phyloP scores from a whole-genome alignment of 768 basidiomycete species.

The Amylocystis lapponica region DNA sequence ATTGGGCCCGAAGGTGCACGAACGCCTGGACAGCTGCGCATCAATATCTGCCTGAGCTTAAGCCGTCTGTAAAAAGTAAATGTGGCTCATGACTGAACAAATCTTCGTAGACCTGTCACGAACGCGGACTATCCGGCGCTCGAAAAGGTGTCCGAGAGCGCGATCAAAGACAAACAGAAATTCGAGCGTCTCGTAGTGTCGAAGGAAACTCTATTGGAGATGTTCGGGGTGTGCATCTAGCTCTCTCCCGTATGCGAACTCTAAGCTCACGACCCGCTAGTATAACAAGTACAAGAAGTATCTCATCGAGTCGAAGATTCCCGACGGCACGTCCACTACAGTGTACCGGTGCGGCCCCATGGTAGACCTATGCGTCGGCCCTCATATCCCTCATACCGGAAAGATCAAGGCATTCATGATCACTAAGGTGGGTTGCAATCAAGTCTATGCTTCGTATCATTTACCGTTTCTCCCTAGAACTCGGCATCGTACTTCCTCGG shows the following conservation, averaged over 20 bases:
- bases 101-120: conserved; percentile 54
- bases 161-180: conserved; percentile 94
- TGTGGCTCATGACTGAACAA: no score
- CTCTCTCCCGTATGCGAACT: not conserved
- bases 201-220: conserved; percentile 92
- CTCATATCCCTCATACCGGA: conserved; percentile 97
- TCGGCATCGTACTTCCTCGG: conserved; percentile 98
- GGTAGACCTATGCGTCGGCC: conserved; percentile 95
- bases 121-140: conserved; percentile 81
- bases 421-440: conserved; percentile 61
- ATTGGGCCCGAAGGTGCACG: no score
- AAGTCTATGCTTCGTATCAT: not conserved
- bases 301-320: conserved; percentile 91
- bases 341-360: conserved; percentile 99
- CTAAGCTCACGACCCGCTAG: conserved; percentile 46
- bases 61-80: no score
- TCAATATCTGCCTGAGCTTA: not conserved
- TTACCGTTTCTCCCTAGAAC: conserved; percentile 45
- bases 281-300: conserved; percentile 99
- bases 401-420: conserved; percentile 97
- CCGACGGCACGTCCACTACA: conserved; percentile 93
- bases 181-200: conserved; percentile 92
- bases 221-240: conserved; percentile 68
- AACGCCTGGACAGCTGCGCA: no score
- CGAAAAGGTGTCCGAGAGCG: conserved; percentile 82